A percentile compares a stretch with the other conserved stretches of the same genome.
Evolutionary conservation across 129 eudicot genomes (phyloP).

Genomic region (Saposhnikovia divaricata): DNA sequence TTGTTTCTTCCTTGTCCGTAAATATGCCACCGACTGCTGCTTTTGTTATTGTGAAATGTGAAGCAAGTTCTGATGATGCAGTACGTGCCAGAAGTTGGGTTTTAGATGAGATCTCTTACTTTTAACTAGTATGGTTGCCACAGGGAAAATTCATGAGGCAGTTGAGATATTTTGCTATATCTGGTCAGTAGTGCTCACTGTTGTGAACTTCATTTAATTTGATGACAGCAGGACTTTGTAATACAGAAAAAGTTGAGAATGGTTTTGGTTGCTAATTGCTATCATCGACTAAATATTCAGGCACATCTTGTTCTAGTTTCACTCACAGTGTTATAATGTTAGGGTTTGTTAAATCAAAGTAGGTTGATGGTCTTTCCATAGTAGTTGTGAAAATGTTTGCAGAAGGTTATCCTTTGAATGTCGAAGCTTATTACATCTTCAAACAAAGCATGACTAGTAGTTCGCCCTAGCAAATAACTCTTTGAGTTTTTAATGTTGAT

Average conservation of each 20-base stretch:
- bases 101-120: slow-evolving; percentile 42
- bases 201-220: slow-evolving; percentile 27
- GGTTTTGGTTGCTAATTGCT: slow-evolving; percentile 35
- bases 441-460: slow-evolving; percentile 27
- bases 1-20: slow-evolving; percentile 43
- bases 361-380: slow-evolving; percentile 12
- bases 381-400: slow-evolving; percentile 46
- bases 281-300: slow-evolving; percentile 23
- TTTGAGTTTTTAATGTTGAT: slow-evolving; percentile 30
- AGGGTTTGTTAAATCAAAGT: slow-evolving; percentile 19
- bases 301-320: slow-evolving; percentile 26
- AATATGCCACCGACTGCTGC: slow-evolving; percentile 54
- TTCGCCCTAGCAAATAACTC: slow-evolving; percentile 24
- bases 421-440: slow-evolving; percentile 39
- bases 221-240: slow-evolving; percentile 34
- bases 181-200: slow-evolving; percentile 28
- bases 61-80: slow-evolving; percentile 33
- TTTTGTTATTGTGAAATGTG: slow-evolving; percentile 53
- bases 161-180: slow-evolving; percentile 43
- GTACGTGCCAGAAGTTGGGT: slow-evolving; percentile 33
- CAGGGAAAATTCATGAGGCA: slow-evolving; percentile 42
- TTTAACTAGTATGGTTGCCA: slow-evolving; percentile 39
- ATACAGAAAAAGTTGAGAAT: slow-evolving; percentile 26
- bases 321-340: slow-evolving; percentile 36
- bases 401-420: slow-evolving; percentile 42